These are phyloP conservation scores for Trifolium subterraneum DNA, from an alignment of 306 rosid species.

Conservation along the genomic window DNA sequence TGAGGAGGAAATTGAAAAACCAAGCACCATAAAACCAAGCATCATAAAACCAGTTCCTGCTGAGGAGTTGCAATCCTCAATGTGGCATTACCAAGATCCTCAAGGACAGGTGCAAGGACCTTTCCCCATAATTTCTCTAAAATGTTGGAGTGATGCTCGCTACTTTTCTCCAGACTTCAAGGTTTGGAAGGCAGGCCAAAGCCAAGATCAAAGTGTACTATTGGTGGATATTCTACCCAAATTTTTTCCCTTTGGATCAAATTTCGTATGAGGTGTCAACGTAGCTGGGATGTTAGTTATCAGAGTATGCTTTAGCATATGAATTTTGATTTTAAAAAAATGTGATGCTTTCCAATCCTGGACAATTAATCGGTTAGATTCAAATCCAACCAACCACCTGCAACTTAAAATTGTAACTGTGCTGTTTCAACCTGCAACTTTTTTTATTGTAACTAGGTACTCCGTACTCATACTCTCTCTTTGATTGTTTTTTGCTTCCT, in stretches of 20 bases:
- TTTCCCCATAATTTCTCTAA: constrained; percentile 56
- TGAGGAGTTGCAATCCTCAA: constrained; percentile 35
- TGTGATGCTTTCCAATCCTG: not conserved
- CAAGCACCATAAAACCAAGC: constrained; percentile 27
- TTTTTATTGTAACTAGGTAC: constrained; percentile 13
- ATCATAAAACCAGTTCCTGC: constrained; percentile 31
- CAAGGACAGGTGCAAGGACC: constrained; percentile 79
- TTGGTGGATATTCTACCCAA: constrained; percentile 54
- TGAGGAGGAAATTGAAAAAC: constrained; percentile 48
- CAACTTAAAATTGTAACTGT: constrained; percentile 1
- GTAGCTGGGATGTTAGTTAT: not conserved
- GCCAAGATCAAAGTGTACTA: constrained; percentile 51
- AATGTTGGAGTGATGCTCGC: constrained; percentile 70
- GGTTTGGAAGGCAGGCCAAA: constrained; percentile 76
- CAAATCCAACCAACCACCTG: not conserved
- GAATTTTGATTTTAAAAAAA: not conserved
- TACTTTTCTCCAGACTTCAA: constrained; percentile 74
- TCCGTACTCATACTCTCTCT: not conserved
- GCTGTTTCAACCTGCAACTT: constrained; percentile 15
- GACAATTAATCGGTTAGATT: not conserved
- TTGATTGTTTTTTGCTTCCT: not conserved
- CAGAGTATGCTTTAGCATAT: not conserved
- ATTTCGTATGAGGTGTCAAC: not conserved
- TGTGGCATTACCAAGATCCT: constrained; percentile 83
- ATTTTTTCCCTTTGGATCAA: constrained; percentile 31